phyloP scores from a whole-genome alignment of 805 yeast species.

The Lachancea sp. region DNA sequence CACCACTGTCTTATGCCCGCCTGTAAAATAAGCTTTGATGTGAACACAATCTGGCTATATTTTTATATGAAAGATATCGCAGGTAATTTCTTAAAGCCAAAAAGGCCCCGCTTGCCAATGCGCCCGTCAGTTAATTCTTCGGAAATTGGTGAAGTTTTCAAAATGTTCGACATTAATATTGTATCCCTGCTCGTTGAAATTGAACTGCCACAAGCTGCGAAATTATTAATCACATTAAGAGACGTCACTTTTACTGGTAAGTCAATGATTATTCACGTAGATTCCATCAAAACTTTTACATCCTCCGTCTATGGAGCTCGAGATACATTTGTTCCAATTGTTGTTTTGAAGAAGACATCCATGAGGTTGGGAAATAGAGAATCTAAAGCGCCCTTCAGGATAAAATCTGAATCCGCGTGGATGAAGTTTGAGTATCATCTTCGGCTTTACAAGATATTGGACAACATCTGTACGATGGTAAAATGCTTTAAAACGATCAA shows the following conservation, averaged over 20 bases:
- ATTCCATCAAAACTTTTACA: slow-evolving; percentile 17
- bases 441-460: slow-evolving; percentile 44
- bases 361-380: slow-evolving; percentile 9
- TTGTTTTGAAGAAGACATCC: slow-evolving; percentile 15
- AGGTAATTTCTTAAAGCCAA: not conserved
- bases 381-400: not conserved
- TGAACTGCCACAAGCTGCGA: slow-evolving; percentile 24
- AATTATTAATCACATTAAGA: slow-evolving; percentile 18
- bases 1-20: slow-evolving; percentile 16
- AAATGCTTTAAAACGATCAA: slow-evolving; percentile 43
- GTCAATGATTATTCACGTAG: slow-evolving; percentile 7
- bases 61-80: slow-evolving; percentile 19
- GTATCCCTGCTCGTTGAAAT: slow-evolving; percentile 23
- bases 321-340: slow-evolving; percentile 19
- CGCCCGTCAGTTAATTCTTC: not conserved
- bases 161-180: slow-evolving; percentile 4
- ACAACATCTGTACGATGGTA: slow-evolving; percentile 42
- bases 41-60: slow-evolving; percentile 27
- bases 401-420: slow-evolving; percentile 19
- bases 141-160: not conserved
- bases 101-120: not conserved
- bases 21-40: slow-evolving; percentile 25
- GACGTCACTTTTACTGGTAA: slow-evolving; percentile 8
- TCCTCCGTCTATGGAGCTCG: slow-evolving; percentile 27
- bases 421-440: slow-evolving; percentile 33